Base-by-base conservation (phyloP, 257 asterid species). In the Nicotiana obtusifolia region DNA sequence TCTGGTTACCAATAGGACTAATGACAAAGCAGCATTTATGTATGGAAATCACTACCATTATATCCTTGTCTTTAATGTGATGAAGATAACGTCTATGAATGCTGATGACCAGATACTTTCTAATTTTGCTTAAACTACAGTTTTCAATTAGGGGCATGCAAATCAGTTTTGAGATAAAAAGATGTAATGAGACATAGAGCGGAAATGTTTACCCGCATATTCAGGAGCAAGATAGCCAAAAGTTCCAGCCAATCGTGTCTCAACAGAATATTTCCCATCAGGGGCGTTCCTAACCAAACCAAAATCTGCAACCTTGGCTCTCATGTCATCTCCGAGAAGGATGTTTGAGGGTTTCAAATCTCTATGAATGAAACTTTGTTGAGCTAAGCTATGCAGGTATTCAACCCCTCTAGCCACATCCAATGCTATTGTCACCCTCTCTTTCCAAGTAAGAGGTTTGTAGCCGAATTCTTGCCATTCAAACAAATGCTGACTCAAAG, bases 151-250 rank as follows among this genome's bases (percentile, higher is more conserved):
- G 24, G 22, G 22, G 61, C 15, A 24, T 22, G 7, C 61, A 47
- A 73, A 73, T 47, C 61, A 73, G 60, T 73, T 47, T 11, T 44
- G 22, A 24, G 37, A 19, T 47, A 54, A 30, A 20, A 24, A 20
- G 2, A 26, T 0, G 65, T 61, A 57, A 26, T 8, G 47, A 19
- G 57, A 26, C 62, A 52, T 41, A 14, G 17, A 83, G 37, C 16
- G 22, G 80, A 10, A 52, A 68, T 9, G 77, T 87, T 77, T 84
- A 94, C 98, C 98, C 11, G 98, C 99, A 82, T 95, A 95, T 81
- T 95, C 99, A 10, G 99, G 99, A 31, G 99, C 99, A 85, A 95
- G 99, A 86, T 95, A 95, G 28, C 99, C 97, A 33, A 95, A 95
- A 0, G 98, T 95, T 52, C 99, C 98, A 37, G 99, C 98, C 91